Evolutionary conservation across 1,139 yeast genomes (phyloP).

Genomic region (Zygosaccharomyces sapae): DNA sequence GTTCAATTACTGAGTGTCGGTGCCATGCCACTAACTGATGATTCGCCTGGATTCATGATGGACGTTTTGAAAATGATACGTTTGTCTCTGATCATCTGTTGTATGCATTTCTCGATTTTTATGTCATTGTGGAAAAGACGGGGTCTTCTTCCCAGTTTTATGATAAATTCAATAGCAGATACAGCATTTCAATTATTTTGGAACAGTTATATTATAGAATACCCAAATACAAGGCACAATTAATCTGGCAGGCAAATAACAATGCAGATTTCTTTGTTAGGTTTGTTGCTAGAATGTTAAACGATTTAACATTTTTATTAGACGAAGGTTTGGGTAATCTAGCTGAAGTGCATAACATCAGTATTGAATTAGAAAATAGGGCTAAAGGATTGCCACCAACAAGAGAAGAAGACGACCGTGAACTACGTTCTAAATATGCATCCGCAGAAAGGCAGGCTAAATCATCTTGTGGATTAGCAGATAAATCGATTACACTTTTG

Average conservation of each 20-base stretch:
- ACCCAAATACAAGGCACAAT: constrained; percentile 61
- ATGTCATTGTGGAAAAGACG: constrained; percentile 92
- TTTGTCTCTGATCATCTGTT: constrained; percentile 63
- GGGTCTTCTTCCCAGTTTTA: constrained; percentile 94
- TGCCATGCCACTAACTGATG: constrained; percentile 53
- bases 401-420: constrained; percentile 54
- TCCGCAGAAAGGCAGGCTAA: constrained; percentile 73
- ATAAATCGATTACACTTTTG: constrained; percentile 75
- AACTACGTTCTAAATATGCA: constrained; percentile 51
- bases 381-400: constrained; percentile 42
- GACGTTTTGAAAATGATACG: constrained; percentile 60
- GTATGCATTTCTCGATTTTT: constrained; percentile 80
- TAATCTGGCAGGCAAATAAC: constrained; percentile 59
- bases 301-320: constrained; percentile 84
- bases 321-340: constrained; percentile 87
- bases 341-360: constrained; percentile 70
- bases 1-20: constrained; percentile 81
- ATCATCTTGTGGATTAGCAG: constrained; percentile 77
- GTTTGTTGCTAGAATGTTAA: constrained; percentile 89
- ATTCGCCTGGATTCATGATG: constrained; percentile 71
- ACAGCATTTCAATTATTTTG: constrained; percentile 75
- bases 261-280: constrained; percentile 81
- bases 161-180: constrained; percentile 90
- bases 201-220: constrained; percentile 74
- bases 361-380: constrained; percentile 49